Evolutionary conservation across 495 filamentous ascomycete species (phyloP).

Genomic region (Tuber aestivum): DNA sequence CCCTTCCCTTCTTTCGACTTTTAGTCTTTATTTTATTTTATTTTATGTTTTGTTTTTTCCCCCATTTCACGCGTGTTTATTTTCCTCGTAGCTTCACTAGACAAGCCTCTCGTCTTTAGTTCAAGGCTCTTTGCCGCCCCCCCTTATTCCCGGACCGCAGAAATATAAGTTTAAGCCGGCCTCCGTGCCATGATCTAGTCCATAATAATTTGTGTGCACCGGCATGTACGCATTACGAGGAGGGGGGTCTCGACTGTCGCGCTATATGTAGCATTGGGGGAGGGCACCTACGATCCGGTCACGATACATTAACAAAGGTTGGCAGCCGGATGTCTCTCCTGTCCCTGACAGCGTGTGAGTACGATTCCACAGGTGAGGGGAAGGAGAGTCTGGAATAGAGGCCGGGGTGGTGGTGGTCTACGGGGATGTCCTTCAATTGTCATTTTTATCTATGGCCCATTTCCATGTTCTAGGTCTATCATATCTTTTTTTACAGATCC

Average conservation of each 20-base stretch:
- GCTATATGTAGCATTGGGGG: background rate
- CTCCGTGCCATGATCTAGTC: background rate
- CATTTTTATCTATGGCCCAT: background rate
- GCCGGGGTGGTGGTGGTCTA: background rate
- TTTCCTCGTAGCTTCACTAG: background rate
- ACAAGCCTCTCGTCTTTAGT: constrained; percentile 24
- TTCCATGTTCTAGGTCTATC: background rate
- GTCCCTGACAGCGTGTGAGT: background rate
- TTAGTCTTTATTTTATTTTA: constrained; percentile 11
- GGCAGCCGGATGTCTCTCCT: background rate
- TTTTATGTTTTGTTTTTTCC: background rate
- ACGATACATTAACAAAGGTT: background rate
- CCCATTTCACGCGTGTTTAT: constrained; percentile 18
- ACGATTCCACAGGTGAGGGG: background rate
- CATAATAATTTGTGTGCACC: background rate
- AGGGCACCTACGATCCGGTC: background rate
- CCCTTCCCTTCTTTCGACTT: constrained; percentile 2
- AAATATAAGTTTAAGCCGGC: background rate
- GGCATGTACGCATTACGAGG: background rate
- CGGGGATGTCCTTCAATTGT: background rate
- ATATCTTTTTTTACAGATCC: background rate
- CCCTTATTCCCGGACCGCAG: background rate
- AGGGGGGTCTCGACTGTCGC: background rate
- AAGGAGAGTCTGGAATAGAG: background rate
- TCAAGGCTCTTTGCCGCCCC: constrained; percentile 23